phyloP scores from a whole-genome alignment of 768 basidiomycete species.

The Lactifluus pinguis region DNA sequence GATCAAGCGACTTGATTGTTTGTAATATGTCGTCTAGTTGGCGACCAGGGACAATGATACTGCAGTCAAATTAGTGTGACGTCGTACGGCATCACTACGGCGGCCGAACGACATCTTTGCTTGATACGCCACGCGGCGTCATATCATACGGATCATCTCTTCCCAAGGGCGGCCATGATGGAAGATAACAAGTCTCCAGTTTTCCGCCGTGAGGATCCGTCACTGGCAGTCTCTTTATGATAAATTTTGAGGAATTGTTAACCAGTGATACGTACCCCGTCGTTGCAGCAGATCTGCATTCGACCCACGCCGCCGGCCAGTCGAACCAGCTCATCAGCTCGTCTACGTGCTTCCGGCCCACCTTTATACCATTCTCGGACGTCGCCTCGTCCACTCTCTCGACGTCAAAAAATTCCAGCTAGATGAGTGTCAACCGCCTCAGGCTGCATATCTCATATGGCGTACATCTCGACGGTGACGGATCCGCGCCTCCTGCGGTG shows the following conservation, averaged over 20 bases:
- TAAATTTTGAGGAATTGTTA: too few relatives aligned
- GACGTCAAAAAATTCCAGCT: slow-evolving; percentile 18
- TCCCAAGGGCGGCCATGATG: slow-evolving; percentile 16
- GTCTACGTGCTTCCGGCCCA: slow-evolving; percentile 2
- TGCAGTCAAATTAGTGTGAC: too few relatives aligned
- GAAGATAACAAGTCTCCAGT: slow-evolving; percentile 17
- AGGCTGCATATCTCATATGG: slow-evolving; percentile 16
- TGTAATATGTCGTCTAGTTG: too few relatives aligned
- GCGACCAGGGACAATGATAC: too few relatives aligned
- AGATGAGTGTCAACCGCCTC: slow-evolving; percentile 13
- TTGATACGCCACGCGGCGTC: slow-evolving; percentile 11
- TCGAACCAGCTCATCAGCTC: slow-evolving; percentile 20
- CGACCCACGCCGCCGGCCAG: slow-evolving; percentile 18
- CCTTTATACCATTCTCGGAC: not conserved
- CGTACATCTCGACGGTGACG: slow-evolving; percentile 10
- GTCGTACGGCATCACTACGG: not conserved
- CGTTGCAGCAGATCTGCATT: slow-evolving; percentile 13
- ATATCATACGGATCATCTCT: slow-evolving; percentile 10
- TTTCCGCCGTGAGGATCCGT: not conserved
- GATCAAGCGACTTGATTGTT: too few relatives aligned
- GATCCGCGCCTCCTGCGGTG: slow-evolving; percentile 14
- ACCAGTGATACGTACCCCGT: slow-evolving; percentile 10
- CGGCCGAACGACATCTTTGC: not conserved
- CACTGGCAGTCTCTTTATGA: not conserved
- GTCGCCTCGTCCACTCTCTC: slow-evolving; percentile 1